A percentile compares a stretch with the other conserved stretches of the same genome.
Evolutionary conservation across 2,329 filamentous ascomycete species (phyloP).

Genomic region (Cryoendolithus antarcticus): DNA sequence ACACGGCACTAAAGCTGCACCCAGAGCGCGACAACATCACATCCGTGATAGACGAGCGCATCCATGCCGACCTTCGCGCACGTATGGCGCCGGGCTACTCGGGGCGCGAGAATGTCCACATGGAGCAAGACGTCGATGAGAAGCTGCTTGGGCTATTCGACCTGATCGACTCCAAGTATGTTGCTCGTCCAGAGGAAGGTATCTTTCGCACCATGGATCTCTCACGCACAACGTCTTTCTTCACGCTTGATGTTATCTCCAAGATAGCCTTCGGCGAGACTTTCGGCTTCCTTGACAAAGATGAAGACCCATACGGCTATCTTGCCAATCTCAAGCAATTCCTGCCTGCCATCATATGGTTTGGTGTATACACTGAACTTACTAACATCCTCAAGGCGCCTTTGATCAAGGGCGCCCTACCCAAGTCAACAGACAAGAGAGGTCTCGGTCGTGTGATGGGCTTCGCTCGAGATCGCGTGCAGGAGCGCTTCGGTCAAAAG

Average conservation of each 20-base stretch:
- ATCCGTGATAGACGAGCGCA: constrained; percentile 25
- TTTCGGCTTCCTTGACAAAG: constrained; percentile 38
- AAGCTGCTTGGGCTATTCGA: constrained; percentile 22
- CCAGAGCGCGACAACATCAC: constrained; percentile 29
- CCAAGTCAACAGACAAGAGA: constrained; percentile 35
- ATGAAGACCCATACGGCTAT: constrained; percentile 39
- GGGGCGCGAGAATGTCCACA: constrained; percentile 26
- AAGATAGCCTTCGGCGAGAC: constrained; percentile 30
- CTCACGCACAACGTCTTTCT: constrained; percentile 24
- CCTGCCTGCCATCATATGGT: constrained; percentile 34
- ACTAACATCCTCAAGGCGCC: constrained; percentile 30
- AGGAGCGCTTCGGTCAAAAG: constrained; percentile 33
- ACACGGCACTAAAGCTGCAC: constrained; percentile 26
- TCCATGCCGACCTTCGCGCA: constrained; percentile 25
- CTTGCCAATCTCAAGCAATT: constrained; percentile 33
- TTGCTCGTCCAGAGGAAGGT: constrained; percentile 19
- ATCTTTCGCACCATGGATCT: constrained; percentile 25
- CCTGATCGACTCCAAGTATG: constrained; percentile 23
- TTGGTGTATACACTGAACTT: constrained; percentile 31
- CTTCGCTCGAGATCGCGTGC: constrained; percentile 35
- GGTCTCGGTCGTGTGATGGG: constrained; percentile 28
- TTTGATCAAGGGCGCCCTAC: constrained; percentile 30
- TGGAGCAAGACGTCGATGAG: constrained; percentile 27
- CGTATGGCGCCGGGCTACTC: constrained; percentile 28
- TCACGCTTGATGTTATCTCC: constrained; percentile 31